Conservation (phyloP, 1,284 basidiomycete genomes). For the Ustilago trichophora region DNA sequence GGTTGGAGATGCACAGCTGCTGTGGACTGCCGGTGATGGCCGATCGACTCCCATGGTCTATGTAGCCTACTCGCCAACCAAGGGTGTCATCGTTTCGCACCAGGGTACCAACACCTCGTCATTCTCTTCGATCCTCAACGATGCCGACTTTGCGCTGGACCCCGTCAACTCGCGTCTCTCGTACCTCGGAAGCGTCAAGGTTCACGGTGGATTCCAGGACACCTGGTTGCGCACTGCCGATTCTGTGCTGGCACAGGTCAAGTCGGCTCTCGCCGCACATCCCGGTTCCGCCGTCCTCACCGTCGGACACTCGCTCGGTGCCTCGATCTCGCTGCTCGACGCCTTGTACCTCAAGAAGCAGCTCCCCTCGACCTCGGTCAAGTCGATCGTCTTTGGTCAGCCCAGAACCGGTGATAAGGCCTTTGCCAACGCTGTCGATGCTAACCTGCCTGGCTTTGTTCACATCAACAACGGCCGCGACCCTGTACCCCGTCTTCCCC, state of each 20-base stretch:
- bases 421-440: conserved; percentile 51
- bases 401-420: conserved; percentile 51
- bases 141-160: conserved; percentile 37
- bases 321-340: conserved; percentile 50
- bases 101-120: conserved; percentile 55
- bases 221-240: conserved; percentile 50
- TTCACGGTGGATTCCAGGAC: conserved; percentile 58
- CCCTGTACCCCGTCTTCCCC: conserved; percentile 50
- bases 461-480: conserved; percentile 54
- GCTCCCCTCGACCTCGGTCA: conserved; percentile 25
- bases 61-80: conserved; percentile 47
- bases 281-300: conserved; percentile 41
- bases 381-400: conserved; percentile 51
- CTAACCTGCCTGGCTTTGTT: conserved; percentile 39
- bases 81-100: conserved; percentile 51
- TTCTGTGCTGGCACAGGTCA: conserved; percentile 38
- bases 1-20: conserved; percentile 46
- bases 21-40: conserved; percentile 53
- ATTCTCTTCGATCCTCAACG: conserved; percentile 44
- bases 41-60: conserved; percentile 35
- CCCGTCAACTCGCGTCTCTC: conserved; percentile 36
- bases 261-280: conserved; percentile 36
- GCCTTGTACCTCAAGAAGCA: conserved; percentile 48
- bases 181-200: conserved; percentile 34
- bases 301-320: conserved; percentile 59